Percentiles rank a stretch among this genome's conserved stretches.
phyloP scores from a whole-genome alignment of 1,139 yeast species.

The Taphrina deformans region DNA sequence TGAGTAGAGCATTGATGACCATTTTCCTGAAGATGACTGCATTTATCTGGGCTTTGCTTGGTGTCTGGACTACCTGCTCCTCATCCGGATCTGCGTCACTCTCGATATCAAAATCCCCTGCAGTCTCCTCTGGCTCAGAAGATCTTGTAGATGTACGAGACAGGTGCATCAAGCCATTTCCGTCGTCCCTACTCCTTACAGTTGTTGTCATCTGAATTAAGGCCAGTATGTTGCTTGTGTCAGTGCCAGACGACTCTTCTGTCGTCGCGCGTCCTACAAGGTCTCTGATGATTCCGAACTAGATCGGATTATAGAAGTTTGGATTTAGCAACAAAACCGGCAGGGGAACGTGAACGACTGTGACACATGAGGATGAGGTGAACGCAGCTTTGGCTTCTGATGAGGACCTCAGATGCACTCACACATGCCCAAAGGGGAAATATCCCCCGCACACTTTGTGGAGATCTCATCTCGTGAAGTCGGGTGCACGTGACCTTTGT shows the following conservation, averaged over 20 bases:
- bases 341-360: neutral
- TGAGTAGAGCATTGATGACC: constrained; percentile 14
- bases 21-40: constrained; percentile 5
- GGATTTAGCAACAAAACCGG: too few species aligned
- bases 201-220: neutral
- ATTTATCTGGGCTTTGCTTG: constrained; percentile 25
- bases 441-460: neutral
- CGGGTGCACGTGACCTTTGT: neutral
- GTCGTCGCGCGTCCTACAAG: neutral
- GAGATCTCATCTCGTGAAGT: neutral
- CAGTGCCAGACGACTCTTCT: neutral
- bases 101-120: neutral
- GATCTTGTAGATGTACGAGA: neutral
- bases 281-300: too few species aligned
- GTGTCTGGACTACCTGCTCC: neutral
- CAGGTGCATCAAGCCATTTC: neutral
- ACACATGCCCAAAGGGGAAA: too few species aligned
- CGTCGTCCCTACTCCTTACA: neutral
- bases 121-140: neutral
- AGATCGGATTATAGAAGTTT: too few species aligned
- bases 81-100: neutral
- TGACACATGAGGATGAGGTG: too few species aligned
- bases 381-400: too few species aligned
- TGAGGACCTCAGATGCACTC: too few species aligned
- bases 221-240: neutral